Evolutionary conservation across 2,329 filamentous ascomycete genomes (phyloP).

Genomic region (Talaromyces sp.): DNA sequence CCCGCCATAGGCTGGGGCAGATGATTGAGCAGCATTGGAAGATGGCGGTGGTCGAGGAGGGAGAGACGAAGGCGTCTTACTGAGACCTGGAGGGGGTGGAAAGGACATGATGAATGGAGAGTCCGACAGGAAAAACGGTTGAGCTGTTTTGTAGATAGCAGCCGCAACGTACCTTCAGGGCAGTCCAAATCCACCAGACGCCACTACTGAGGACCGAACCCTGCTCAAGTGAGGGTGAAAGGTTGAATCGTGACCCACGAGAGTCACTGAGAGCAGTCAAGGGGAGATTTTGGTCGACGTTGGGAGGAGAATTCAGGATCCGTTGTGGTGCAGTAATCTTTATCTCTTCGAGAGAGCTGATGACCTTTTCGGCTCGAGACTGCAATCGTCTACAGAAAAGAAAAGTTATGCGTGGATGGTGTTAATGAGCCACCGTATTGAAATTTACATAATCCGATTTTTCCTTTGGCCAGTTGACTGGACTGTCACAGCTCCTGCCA

Average conservation of each 20-base stretch:
- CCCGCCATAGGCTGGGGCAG: slow-evolving; percentile 48
- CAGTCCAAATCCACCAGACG: slow-evolving; percentile 38
- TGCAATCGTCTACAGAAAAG: no score
- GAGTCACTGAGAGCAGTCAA: no score
- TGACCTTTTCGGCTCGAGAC: no score
- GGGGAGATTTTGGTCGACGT: no score
- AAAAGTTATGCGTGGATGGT: no score
- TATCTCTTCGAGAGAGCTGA: background rate
- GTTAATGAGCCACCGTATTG: no score
- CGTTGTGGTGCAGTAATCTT: no score
- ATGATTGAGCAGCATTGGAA: slow-evolving; percentile 37
- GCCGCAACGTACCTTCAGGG: slow-evolving; percentile 48
- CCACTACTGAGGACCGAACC: slow-evolving; percentile 31
- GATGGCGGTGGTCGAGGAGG: slow-evolving; percentile 74
- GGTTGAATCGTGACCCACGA: background rate
- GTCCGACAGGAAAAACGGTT: slow-evolving; percentile 38
- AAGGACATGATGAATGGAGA: slow-evolving; percentile 71
- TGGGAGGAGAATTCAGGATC: no score
- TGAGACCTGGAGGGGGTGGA: slow-evolving; percentile 79
- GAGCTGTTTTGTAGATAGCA: slow-evolving; percentile 35
- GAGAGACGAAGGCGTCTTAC: slow-evolving; percentile 62
- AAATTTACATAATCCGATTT: no score
- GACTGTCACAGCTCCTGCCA: no score
- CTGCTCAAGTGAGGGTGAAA: background rate
- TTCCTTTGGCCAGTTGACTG: no score